Evolutionary conservation across 1,139 yeast genomes (phyloP), one percentile per base, ranked within the genome.

Genomic region (Sugiyamaella japonica): DNA sequence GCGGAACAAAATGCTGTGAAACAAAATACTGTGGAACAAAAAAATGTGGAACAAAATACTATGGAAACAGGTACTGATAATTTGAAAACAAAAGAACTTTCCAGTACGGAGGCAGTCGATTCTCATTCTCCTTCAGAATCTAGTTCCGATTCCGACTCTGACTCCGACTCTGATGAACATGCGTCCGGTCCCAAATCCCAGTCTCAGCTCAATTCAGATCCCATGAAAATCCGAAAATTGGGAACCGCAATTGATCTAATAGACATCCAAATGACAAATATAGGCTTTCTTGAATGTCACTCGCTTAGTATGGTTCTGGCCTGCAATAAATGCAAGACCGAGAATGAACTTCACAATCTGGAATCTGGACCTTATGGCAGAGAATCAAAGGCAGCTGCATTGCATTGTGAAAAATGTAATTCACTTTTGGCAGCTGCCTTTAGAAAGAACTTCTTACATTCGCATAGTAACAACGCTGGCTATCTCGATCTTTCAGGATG

Each of bases 401-500:
- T 61, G 15, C 55, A 63, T 9, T 74, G 77, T 56, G 59, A 63
- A 20, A 72, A 72, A 55, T 74, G 78, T 56, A 66, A 68, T 48
- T 56, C 66, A 15, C 65, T 68, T 1, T 56, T 74, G 38, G 68
- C 70, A n/a, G 72, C 63, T 6, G 67, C 70, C 6, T 71, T 72
- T 59, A 63, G 75, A 39, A 71, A 72, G 53, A 73, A 72, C 56
- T 63, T 71, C 40, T 46, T 74, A 40, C 75, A 71, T 53, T 56
- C 63, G 44, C 60, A 59, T 43, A 57, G 61, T 42, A 23, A 38
- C 47, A 59, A 69, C 9, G 68, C 70, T 1, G 78, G 78, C 1
- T 72, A 70, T 48, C 60, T 74, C 16, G 77, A 75, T 53, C 59
- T 73, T 15, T 62, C 66, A 32, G 72, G 73, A 12, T 74, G 77